phyloP scores from a whole-genome alignment of 2,329 filamentous ascomycete genomes.

The Arthrinium puccinioides region DNA sequence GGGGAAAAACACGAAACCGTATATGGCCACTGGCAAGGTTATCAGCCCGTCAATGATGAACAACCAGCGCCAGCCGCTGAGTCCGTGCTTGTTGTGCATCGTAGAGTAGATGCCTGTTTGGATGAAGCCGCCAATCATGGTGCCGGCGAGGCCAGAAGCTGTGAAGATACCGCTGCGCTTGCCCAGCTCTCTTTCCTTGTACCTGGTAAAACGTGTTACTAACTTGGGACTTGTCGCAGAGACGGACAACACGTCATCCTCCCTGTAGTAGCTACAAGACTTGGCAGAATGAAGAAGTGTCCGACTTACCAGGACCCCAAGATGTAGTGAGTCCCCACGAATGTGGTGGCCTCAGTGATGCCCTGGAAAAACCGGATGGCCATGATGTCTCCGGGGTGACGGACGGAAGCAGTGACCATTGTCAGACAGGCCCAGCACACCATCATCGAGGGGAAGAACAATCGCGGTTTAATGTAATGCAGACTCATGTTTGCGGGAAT shows the following conservation, averaged over 20 bases:
- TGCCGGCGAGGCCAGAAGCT: constrained; percentile 50
- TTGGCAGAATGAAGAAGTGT: too few relatives aligned
- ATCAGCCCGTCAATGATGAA: constrained; percentile 46
- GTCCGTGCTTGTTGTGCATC: constrained; percentile 36
- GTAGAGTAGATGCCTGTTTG: constrained; percentile 44
- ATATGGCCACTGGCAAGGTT: constrained; percentile 48
- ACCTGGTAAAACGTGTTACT: too few relatives aligned
- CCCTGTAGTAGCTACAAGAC: too few relatives aligned
- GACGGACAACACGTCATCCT: too few relatives aligned
- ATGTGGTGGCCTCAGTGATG: constrained; percentile 48
- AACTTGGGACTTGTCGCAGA: too few relatives aligned
- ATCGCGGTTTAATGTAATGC: constrained; percentile 54
- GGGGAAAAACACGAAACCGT: constrained; percentile 46
- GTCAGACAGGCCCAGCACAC: constrained; percentile 57
- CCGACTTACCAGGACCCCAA: constrained; percentile 51
- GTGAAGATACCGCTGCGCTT: constrained; percentile 57
- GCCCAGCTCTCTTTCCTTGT: constrained; percentile 51
- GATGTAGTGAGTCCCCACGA: constrained; percentile 52
- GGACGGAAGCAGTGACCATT: constrained; percentile 49
- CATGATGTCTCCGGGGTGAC: constrained; percentile 48
- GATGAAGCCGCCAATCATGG: constrained; percentile 56
- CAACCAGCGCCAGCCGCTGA: constrained; percentile 49
- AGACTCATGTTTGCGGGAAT: constrained; percentile 55
- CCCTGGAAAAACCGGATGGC: constrained; percentile 51
- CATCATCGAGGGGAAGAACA: constrained; percentile 59